Base-by-base conservation (phyloP, 352 stramenopile species). In the Stramenopiles sp. region DNA sequence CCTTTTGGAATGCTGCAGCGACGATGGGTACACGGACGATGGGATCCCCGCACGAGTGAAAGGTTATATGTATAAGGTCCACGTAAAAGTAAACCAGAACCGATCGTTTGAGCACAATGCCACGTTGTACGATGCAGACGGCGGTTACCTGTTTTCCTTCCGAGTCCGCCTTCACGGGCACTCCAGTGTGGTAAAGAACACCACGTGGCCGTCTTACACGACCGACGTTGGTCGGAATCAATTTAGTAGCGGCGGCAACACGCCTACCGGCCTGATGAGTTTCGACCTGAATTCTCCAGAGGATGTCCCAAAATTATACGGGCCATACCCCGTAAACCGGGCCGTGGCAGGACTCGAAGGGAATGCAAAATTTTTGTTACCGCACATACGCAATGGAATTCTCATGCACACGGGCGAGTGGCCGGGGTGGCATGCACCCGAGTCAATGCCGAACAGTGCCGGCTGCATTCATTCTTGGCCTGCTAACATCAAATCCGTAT, bases 401-500 rank as follows among this genome's bases (percentile, higher is more conserved):
- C 34, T 79, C 3, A 37, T 79, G 3, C 76, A 79, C 34, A 79
- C 76, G 1, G 76, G 76, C 4, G 53, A 79, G 32, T 79, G 76
- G 76, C 71, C 32, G 25, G 6, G 0, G 0, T 79, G 76, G 76
- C 1, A 36, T 12, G 32, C 75, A 0, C 32, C 0, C 4, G 63
- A n/a, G 32, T 31, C 76, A 32, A 78, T 79, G 76, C 76, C 76
- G 33, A 79, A 79, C 36, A 79, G 74, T 25, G 73, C 35, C 49
- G 76, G 76, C n/a, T 79, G 76, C 30, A 49, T 79, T 30, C 76
- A 79, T 74, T 32, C 33, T 4, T 74, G 74, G 37, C 76, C 76
- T 32, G 30, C 4, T 4, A 37, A 49, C 30, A 53, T 79, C 4
- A 18, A 79, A 25, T 2, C 25, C 12, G 49, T 79, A 1, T 79